These are phyloP conservation scores for Sporobolomyces pararoseus DNA, from an alignment of 768 basidiomycete species.

Conservation along the genomic window DNA sequence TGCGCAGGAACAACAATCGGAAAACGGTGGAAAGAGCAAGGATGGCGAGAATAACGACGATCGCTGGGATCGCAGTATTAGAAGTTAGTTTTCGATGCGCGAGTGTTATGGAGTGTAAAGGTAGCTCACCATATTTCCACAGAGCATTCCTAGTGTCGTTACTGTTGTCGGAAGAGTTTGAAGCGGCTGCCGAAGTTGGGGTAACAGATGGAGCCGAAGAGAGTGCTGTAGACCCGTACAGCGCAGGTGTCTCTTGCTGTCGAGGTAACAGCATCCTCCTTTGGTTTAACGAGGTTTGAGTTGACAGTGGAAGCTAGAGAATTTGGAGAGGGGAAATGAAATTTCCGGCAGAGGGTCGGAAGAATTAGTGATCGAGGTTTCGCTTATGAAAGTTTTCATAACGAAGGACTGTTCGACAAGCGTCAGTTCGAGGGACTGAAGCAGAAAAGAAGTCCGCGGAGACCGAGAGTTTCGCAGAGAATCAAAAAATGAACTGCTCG, in stretches of 20 bases:
- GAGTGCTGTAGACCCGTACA: neutral
- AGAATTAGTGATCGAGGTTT: too few relatives aligned
- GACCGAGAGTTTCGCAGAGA: too few relatives aligned
- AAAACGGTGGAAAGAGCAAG: conserved; percentile 7
- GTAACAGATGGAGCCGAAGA: neutral
- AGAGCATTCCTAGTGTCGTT: neutral
- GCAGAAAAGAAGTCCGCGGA: too few relatives aligned
- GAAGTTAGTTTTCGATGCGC: too few relatives aligned
- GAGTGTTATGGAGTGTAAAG: neutral
- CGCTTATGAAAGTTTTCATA: too few relatives aligned
- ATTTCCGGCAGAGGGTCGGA: too few relatives aligned
- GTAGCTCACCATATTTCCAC: conserved; percentile 28
- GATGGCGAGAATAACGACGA: conserved; percentile 23
- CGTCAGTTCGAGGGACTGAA: too few relatives aligned
- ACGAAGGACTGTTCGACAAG: too few relatives aligned
- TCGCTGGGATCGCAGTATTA: neutral
- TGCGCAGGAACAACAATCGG: conserved; percentile 8
- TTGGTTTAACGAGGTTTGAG: neutral
- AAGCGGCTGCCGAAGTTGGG: neutral
- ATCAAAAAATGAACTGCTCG: too few relatives aligned
- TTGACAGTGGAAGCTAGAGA: neutral
- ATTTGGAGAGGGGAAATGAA: too few relatives aligned
- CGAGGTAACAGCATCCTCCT: neutral
- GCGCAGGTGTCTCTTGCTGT: neutral
- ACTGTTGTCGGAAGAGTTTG: neutral